These are phyloP conservation scores for Leccinum sublutescens DNA, from an alignment of 768 basidiomycete species.

Conservation along the genomic window DNA sequence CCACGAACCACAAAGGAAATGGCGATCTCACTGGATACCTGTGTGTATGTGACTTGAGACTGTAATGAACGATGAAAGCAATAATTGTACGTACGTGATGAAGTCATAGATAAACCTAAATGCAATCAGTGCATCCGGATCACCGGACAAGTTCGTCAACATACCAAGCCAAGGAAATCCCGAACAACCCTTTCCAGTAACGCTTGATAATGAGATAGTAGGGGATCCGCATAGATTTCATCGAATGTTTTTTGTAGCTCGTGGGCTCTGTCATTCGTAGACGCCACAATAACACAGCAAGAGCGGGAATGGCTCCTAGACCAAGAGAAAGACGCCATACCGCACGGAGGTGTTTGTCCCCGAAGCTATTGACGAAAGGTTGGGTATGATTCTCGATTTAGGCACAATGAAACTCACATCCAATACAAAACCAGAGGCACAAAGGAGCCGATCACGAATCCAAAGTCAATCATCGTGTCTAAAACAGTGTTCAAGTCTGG, in stretches of 20 bases:
- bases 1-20: background rate
- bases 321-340: constrained; percentile 89
- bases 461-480: constrained; percentile 86
- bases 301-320: constrained; percentile 77
- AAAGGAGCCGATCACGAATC: constrained; percentile 77
- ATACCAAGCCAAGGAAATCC: constrained; percentile 76
- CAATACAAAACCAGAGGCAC: constrained; percentile 84
- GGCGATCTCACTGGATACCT: constrained; percentile 60
- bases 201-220: constrained; percentile 74
- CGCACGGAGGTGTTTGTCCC: constrained; percentile 73
- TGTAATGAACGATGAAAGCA: background rate
- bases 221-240: constrained; percentile 73
- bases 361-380: constrained; percentile 49
- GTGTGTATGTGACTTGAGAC: background rate
- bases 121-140: constrained; percentile 1
- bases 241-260: constrained; percentile 71
- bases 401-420: constrained; percentile 56
- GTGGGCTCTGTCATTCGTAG: constrained; percentile 79
- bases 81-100: constrained; percentile 53
- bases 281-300: constrained; percentile 85
- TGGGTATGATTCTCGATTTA: background rate
- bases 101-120: constrained; percentile 76
- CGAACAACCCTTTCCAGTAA: constrained; percentile 74
- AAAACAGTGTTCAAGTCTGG: background rate
- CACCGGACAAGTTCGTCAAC: constrained; percentile 2